Base-by-base conservation (phyloP, 148 eudicot genomes). In the Silene conica region DNA sequence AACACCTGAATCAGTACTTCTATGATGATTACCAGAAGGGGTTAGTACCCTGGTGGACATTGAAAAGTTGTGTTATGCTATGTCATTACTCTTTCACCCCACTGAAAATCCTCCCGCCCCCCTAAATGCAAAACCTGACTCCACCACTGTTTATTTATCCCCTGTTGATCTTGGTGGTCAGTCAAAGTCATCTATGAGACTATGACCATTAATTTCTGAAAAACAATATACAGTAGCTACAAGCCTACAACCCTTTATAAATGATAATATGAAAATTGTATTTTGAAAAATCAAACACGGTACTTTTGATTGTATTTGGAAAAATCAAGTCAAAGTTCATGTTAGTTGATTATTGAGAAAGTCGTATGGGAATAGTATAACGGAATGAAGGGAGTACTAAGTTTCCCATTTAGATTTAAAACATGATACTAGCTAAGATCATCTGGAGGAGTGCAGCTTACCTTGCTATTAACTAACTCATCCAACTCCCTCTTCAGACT, bases 381-480 rank as follows among this genome's bases (percentile, higher is more conserved):
- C 12, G 15, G 54, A 16, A 50, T 50, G 55, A 50, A 12, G 14
- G 23, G 55, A 20, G 14, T 20, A 25, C 25, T 13, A 66, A 66
- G 13, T 50, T 5, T 12, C 22, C 16, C 58, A 48, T 15, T 25
- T 8, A 48, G 1, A 69, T 69, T 48, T 22, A 25, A 25, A 69
- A 50, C 20, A 50, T 25, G 19, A 69, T 45, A 16, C 54, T 69
- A 48, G 6, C 23, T 48, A 12, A 69, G 18, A 52, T 7, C 0
- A 25, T 69, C n/a, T 4, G 19, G 25, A 25, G 54, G 12, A 70
- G 46, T 45, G 69, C n/a, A 13, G 28, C 73, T 77, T 73, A 90
- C 98, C 86, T 95, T 95, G 78, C 63, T 78, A 56, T 88, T 93
- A 72, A 95, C 80, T 52, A 92, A 86, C 73, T 90, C 98, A 59